Conservation (phyloP, 805 yeast genomes). For the Hyphopichia homilentoma region DNA sequence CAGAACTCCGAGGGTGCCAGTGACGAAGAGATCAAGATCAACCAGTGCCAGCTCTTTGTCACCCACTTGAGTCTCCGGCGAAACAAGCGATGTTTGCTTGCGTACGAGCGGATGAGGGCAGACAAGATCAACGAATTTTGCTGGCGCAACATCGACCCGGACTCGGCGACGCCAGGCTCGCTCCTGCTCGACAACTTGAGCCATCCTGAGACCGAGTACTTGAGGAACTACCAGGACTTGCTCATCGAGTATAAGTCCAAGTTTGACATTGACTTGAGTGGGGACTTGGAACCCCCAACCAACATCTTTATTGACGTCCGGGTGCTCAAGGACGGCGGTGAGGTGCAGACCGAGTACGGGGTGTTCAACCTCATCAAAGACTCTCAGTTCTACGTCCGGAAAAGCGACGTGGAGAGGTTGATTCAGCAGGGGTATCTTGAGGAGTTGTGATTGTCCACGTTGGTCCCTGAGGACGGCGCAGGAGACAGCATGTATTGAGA, state of each 20-base stretch:
- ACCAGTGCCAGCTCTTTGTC: slow-evolving; percentile 64
- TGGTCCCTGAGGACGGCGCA: no score
- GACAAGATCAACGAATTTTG: slow-evolving; percentile 60
- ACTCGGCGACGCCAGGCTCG: slow-evolving; percentile 19
- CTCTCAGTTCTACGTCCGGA: slow-evolving; percentile 91
- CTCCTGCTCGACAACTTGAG: slow-evolving; percentile 51
- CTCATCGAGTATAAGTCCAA: slow-evolving; percentile 73
- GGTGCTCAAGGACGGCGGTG: slow-evolving; percentile 92
- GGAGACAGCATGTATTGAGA: no score
- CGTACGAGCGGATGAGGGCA: slow-evolving; percentile 74
- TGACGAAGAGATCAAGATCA: slow-evolving; percentile 36
- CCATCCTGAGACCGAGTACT: slow-evolving; percentile 77
- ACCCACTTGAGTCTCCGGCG: slow-evolving; percentile 76
- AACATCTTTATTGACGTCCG: slow-evolving; percentile 93
- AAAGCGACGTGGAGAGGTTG: slow-evolving; percentile 88
- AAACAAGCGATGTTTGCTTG: slow-evolving; percentile 85
- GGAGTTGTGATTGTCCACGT: slow-evolving; percentile 43
- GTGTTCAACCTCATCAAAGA: slow-evolving; percentile 90
- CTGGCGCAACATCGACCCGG: slow-evolving; percentile 68
- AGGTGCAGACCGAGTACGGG: slow-evolving; percentile 95
- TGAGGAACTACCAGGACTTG: slow-evolving; percentile 64
- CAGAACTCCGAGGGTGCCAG: slow-evolving; percentile 18
- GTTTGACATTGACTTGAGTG: slow-evolving; percentile 82
- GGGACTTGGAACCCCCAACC: slow-evolving; percentile 85
- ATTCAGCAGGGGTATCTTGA: slow-evolving; percentile 93